Base-by-base conservation (phyloP, 176 grass and related monocot species). In the Eragrostis nindensis region DNA sequence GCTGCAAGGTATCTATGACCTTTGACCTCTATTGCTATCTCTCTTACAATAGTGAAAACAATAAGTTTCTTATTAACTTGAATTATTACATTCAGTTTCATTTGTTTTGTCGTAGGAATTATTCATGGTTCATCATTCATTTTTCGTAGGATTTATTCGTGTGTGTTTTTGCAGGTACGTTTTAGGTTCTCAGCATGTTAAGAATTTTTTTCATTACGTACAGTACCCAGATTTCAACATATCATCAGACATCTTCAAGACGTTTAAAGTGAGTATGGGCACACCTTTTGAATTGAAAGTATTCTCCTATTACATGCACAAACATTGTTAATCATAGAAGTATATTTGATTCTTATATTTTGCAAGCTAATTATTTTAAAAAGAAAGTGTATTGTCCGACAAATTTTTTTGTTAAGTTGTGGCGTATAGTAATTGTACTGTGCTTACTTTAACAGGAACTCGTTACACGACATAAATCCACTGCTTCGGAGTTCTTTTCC, bases 191-290 rank as follows among this genome's bases (percentile, higher is more conserved):
- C 65, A 64, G 18, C 63, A 86, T 49, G 80, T 90, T 44, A 88
- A 55, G 75, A 94, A 80, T 30, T 94, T 94, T 55, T 94, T 94
- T 78, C 42, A 86, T 56, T 88, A 80, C 60, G 77, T 94, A 40
- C 82, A 88, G 2, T 84, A 83, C 63, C 91, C 88, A 42, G 84
- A 90, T 68, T 94, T 94, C 27, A 90, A 88, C 39, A n/a, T 86
- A 38, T 66, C 88, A 65, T 80, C 91, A 16, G 88, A 94, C 77
- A 60, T 86, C 15, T 94, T 82, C 70, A 87, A 85, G 50, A 94
- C 91, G 18, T 94, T 90, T 88, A 94, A 94, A 85, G 91, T 88
- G 4, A 73, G 40, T 62, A 53, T 2, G 18, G 44, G 5, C 25
- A 57, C 4, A 4, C 2, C 0, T 77, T 48, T 30, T 41, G 0